Conservation (phyloP, 2,329 filamentous ascomycete genomes). For the Nannizziopsis arthrosporioides region DNA sequence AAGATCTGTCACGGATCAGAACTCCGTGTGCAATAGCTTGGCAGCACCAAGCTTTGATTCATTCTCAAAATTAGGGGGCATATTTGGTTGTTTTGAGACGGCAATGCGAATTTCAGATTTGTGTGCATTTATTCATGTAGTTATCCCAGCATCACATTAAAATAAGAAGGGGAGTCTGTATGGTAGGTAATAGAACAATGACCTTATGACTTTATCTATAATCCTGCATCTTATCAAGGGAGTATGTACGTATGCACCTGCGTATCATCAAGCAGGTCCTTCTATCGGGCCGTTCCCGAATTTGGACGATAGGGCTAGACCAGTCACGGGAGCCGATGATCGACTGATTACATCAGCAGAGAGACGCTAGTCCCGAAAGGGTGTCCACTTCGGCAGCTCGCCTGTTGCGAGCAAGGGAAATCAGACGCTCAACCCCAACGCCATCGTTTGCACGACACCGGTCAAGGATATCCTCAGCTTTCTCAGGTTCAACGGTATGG, state of each 20-base stretch:
- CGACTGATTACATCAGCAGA: neutral
- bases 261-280: neutral
- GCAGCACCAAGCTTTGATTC: too few species aligned
- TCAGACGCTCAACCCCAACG: constrained; percentile 7
- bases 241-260: neutral
- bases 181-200: too few species aligned
- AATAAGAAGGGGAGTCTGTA: too few species aligned
- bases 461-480: constrained; percentile 1
- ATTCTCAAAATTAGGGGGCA: too few species aligned
- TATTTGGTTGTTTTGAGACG: too few species aligned
- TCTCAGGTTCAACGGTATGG: constrained; percentile 2
- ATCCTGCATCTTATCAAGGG: too few species aligned
- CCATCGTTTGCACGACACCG: neutral
- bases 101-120: too few species aligned
- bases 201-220: too few species aligned
- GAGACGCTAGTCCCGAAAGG: neutral
- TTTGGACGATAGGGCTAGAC: constrained; percentile 6
- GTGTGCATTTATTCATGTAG: too few species aligned
- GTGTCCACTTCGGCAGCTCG: constrained; percentile 7
- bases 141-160: too few species aligned
- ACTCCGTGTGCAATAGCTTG: too few species aligned
- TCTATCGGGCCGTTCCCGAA: neutral
- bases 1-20: too few species aligned
- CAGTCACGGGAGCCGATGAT: neutral
- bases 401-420: constrained; percentile 7